Base-by-base conservation (phyloP, 1,139 yeast species). In the Arxiozyma heterogenica region DNA sequence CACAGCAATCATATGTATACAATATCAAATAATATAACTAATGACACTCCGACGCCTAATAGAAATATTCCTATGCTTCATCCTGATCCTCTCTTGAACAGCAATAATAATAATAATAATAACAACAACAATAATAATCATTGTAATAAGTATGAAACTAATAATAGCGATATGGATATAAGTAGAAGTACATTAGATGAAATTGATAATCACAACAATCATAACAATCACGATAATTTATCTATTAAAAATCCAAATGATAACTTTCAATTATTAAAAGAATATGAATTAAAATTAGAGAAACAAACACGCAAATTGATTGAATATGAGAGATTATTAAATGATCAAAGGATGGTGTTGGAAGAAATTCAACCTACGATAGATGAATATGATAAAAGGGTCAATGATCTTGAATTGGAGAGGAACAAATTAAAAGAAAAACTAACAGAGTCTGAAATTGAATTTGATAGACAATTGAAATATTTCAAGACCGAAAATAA, bases 101-200 rank as follows among this genome's bases (percentile, higher is more conserved):
- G 8, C 30, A 4, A 27, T 11, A 27, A 27, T 11, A 4, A 27
- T 11, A 27, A 27, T 8, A 27, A 27, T 8, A 27, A 27, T 6
- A 27, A 27, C 9, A 27, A 27, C 11, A 23, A 23, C 7, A 23
- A 7, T 30, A 30, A 30, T 30, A 30, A 4, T 30, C n/a, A n/a
- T n/a, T n/a, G n/a, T n/a, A n/a, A n/a, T n/a, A 80, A 67, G 74
- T 83, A 25, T 98, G 98, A 0, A 34, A 34, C 39, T 12, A 34
- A 34, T 34, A 15, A 34, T 34, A 34, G 39, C 27, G 21, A 25
- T 73, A 22, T 43, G 30, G 48, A 50, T 12, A 55, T 64, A 5
- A 56, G 62, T 51, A 54, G 62, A 41, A 54, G 39, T 34, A 57
- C 61, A 18, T 30, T 57, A 41, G 43, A 27, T 30, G 47, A 41